phyloP scores from a whole-genome alignment of 768 basidiomycete species.

The Coprinopsis sp. region DNA sequence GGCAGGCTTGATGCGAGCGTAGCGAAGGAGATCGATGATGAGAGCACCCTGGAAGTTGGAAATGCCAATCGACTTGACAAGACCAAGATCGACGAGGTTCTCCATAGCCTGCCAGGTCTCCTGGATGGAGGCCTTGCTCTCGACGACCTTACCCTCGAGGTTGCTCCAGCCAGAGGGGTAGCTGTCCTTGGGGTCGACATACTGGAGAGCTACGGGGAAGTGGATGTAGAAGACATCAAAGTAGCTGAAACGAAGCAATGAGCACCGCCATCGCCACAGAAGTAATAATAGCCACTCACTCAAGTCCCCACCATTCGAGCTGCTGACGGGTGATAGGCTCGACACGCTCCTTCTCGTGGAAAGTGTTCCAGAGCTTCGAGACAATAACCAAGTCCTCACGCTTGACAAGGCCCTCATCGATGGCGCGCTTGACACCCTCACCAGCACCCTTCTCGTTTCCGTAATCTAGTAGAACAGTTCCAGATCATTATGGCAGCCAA shows the following conservation, averaged over 20 bases:
- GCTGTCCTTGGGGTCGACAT: constrained; percentile 69
- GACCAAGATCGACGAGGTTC: constrained; percentile 62
- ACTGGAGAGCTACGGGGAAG: constrained; percentile 79
- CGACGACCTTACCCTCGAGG: constrained; percentile 64
- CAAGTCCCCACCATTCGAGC: constrained; percentile 76
- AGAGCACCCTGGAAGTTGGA: constrained; percentile 75
- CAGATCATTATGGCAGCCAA: constrained; percentile 10
- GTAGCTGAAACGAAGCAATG: constrained; percentile 31
- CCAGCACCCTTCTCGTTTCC: constrained; percentile 89
- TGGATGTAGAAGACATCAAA: constrained; percentile 81
- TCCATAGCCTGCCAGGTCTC: constrained; percentile 88
- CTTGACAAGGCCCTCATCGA: constrained; percentile 77
- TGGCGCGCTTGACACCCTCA: constrained; percentile 71
- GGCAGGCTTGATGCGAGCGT: constrained; percentile 69
- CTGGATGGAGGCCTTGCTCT: constrained; percentile 65
- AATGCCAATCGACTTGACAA: constrained; percentile 71
- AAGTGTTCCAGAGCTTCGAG: constrained; percentile 91
- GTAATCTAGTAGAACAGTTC: constrained; percentile 70
- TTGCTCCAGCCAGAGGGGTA: constrained; percentile 85
- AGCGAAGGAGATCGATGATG: constrained; percentile 72
- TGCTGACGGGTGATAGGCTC: constrained; percentile 40
- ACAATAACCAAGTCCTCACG: constrained; percentile 84
- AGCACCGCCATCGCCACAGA: not conserved
- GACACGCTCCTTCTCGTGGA: constrained; percentile 76
- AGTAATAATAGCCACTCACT: constrained; percentile 25